A percentile compares a stretch with the other conserved stretches of the same genome.
phyloP scores from a whole-genome alignment of 1,284 basidiomycete genomes.

The Ceratobasidium sp. region DNA sequence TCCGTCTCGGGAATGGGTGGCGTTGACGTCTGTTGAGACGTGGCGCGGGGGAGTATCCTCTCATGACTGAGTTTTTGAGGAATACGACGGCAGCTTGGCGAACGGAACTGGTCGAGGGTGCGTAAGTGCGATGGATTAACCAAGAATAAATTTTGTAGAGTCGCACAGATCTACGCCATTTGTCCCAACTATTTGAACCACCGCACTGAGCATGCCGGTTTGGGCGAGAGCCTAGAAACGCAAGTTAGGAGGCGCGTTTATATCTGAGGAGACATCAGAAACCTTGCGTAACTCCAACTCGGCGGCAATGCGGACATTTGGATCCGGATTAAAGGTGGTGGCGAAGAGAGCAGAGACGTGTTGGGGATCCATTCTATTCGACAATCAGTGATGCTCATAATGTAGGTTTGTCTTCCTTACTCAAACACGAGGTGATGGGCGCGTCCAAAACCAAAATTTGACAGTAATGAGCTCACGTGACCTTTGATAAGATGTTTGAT shows the following conservation, averaged over 20 bases:
- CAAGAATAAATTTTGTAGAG: neutral
- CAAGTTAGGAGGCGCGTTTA: slow-evolving; percentile 25
- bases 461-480: slow-evolving; percentile 22
- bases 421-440: neutral
- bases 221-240: slow-evolving; percentile 67
- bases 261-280: slow-evolving; percentile 35
- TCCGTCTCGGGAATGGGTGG: slow-evolving; percentile 68
- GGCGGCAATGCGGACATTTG: slow-evolving; percentile 79
- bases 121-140: neutral
- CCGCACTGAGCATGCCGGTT: slow-evolving; percentile 77
- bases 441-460: slow-evolving; percentile 14
- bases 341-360: slow-evolving; percentile 77
- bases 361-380: slow-evolving; percentile 72
- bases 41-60: slow-evolving; percentile 56
- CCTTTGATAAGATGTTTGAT: no score
- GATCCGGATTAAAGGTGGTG: slow-evolving; percentile 79
- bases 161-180: slow-evolving; percentile 79
- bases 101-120: slow-evolving; percentile 59
- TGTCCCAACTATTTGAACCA: slow-evolving; percentile 80
- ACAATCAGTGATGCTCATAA: neutral
- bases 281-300: slow-evolving; percentile 87
- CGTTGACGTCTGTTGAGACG: slow-evolving; percentile 60
- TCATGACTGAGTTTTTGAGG: slow-evolving; percentile 82
- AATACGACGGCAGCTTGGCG: slow-evolving; percentile 82
- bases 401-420: neutral